A percentile compares a stretch with the other conserved stretches of the same genome.
Conservation (phyloP, 1,284 basidiomycete genomes). For the Chiua sp. region DNA sequence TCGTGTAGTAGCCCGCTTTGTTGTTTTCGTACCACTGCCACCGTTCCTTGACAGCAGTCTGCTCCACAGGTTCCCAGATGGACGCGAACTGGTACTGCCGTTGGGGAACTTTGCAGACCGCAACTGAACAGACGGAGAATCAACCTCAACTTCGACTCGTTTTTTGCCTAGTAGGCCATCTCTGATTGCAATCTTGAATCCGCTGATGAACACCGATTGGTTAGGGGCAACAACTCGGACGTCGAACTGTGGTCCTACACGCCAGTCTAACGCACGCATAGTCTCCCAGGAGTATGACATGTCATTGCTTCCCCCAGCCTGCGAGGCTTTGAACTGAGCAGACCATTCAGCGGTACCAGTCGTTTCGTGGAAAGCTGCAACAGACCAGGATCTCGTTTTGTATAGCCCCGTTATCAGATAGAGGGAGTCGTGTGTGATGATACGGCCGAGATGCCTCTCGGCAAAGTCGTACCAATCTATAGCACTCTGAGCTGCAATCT, state of each 20-base stretch:
- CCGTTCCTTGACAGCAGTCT: conserved; percentile 4
- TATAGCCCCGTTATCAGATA: conserved; percentile 21
- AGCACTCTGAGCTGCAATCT: conserved; percentile 1
- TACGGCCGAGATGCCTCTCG: conserved; percentile 10
- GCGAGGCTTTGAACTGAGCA: conserved; percentile 11
- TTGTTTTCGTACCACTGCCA: neutral
- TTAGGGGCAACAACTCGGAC: conserved; percentile 3
- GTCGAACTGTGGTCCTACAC: conserved; percentile 10
- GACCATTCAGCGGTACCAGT: neutral
- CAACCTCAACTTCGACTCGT: conserved; percentile 8
- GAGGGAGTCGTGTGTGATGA: conserved; percentile 18
- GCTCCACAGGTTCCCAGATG: neutral
- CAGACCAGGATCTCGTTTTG: conserved; percentile 20
- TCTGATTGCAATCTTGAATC: conserved; percentile 20
- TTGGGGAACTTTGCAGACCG: neutral
- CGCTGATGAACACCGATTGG: conserved; percentile 20
- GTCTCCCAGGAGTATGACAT: conserved; percentile 14
- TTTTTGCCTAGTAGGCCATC: neutral
- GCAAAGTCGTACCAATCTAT: conserved; percentile 16
- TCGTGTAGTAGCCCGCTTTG: neutral
- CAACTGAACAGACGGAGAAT: neutral
- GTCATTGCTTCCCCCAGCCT: neutral
- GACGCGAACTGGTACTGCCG: neutral
- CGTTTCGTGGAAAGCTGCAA: conserved; percentile 10
- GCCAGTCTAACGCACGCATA: conserved; percentile 12